Evolutionary conservation across 352 stramenopile genomes (phyloP).

Genomic region (Globisporangium echinulatum): DNA sequence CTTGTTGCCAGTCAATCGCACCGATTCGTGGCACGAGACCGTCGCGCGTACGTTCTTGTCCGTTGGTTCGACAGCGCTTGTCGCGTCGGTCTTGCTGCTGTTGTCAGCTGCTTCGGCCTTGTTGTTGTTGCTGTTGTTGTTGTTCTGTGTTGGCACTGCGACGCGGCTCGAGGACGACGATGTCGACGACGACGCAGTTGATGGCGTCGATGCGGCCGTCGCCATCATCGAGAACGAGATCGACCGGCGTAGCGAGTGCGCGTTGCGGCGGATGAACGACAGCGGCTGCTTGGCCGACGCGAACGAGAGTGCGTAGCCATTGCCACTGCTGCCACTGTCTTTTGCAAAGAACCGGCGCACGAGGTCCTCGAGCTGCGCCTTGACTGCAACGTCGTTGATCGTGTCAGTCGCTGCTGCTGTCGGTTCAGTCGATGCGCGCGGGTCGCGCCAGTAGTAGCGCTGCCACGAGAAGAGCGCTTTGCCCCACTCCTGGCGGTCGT

Average conservation of each 20-base stretch:
- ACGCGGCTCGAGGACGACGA: constrained; percentile 28
- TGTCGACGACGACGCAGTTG: constrained; percentile 25
- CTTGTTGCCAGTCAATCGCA: constrained; percentile 6
- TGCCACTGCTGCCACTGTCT: constrained; percentile 12
- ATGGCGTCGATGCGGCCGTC: constrained; percentile 29
- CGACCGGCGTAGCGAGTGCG: constrained; percentile 54
- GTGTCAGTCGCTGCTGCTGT: not conserved
- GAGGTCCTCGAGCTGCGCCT: constrained; percentile 41
- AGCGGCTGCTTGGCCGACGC: constrained; percentile 65
- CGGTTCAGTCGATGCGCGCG: constrained; percentile 12
- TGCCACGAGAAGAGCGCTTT: constrained; percentile 86
- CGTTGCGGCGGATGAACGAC: constrained; percentile 62
- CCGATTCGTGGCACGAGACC: constrained; percentile 19
- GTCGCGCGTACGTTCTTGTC: constrained; percentile 58
- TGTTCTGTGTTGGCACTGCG: not conserved
- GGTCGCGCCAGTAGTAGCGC: constrained; percentile 83
- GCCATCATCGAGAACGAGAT: constrained; percentile 51
- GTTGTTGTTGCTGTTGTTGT: constrained; percentile 2
- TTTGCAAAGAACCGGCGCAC: constrained; percentile 31
- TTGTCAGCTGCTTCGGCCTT: constrained; percentile 14
- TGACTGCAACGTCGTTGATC: constrained; percentile 16
- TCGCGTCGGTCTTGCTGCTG: constrained; percentile 14
- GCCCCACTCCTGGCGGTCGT: constrained; percentile 76
- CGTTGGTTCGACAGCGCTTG: constrained; percentile 21
- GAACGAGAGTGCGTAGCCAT: constrained; percentile 32